phyloP scores from a whole-genome alignment of 1,284 basidiomycete genomes.

The Schizophyllum commune region DNA sequence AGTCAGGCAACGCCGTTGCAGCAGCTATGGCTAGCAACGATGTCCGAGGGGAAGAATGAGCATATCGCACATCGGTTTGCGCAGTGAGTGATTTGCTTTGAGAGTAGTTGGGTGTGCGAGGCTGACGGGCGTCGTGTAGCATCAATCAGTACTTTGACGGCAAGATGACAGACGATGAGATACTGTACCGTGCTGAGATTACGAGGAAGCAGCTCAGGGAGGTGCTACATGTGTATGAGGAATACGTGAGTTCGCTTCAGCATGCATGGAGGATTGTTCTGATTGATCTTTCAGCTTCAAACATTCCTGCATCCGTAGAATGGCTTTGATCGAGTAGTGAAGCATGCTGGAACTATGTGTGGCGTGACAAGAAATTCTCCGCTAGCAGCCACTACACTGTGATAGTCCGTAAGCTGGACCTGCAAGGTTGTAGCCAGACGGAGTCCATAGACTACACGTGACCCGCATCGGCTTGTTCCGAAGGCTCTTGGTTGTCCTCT shows the following conservation, averaged over 20 bases:
- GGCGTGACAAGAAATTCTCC: too few species aligned
- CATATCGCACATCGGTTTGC: constrained; percentile 57
- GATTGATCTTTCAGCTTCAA: constrained; percentile 25
- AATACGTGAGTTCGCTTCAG: constrained; percentile 47
- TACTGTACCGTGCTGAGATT: constrained; percentile 69
- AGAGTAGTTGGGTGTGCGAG: not conserved
- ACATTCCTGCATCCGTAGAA: constrained; percentile 44
- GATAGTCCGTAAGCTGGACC: too few species aligned
- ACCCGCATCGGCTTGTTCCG: too few species aligned
- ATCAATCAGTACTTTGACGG: constrained; percentile 82
- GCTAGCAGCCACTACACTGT: too few species aligned
- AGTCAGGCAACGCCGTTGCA: constrained; percentile 70
- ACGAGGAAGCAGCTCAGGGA: constrained; percentile 69
- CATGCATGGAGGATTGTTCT: not conserved
- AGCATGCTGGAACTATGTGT: too few species aligned
- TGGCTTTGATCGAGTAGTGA: not conserved
- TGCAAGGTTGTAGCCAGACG: too few species aligned
- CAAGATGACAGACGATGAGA: constrained; percentile 74
- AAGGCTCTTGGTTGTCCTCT: too few species aligned
- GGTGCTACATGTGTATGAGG: constrained; percentile 71
- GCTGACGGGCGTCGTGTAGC: constrained; percentile 26
- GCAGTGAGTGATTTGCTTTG: constrained; percentile 37
- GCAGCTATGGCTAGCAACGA: constrained; percentile 73
- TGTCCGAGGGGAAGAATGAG: constrained; percentile 73
- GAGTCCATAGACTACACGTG: too few species aligned